phyloP scores from a whole-genome alignment of 2,329 filamentous ascomycete genomes.

The Hansfordia pulvinata region DNA sequence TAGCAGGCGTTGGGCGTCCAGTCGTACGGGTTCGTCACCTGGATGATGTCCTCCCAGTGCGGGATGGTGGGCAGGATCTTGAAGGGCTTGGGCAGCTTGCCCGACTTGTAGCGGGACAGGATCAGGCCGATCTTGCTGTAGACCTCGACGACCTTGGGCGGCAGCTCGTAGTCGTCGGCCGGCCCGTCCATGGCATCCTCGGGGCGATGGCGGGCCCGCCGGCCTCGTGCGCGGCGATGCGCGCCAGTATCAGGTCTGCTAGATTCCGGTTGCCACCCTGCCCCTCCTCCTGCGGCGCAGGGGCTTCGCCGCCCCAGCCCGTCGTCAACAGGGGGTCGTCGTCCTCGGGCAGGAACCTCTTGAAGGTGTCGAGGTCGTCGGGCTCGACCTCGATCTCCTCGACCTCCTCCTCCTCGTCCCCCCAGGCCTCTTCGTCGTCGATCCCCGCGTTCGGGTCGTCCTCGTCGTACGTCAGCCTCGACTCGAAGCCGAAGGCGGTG shows the following conservation, averaged over 20 bases:
- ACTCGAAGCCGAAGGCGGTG: slow-evolving; percentile 71
- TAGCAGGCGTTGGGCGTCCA: slow-evolving; percentile 68
- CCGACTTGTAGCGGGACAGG: slow-evolving; percentile 84
- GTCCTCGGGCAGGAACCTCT: slow-evolving; percentile 73
- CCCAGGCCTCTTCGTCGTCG: slow-evolving; percentile 56
- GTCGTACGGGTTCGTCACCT: slow-evolving; percentile 65
- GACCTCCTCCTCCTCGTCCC: slow-evolving; percentile 61
- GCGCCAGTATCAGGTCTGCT: slow-evolving; percentile 83
- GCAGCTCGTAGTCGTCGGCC: slow-evolving; percentile 79
- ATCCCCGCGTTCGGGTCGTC: slow-evolving; percentile 31
- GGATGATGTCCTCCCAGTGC: slow-evolving; percentile 79
- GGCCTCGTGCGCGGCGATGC: slow-evolving; percentile 85
- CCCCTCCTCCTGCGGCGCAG: slow-evolving; percentile 25
- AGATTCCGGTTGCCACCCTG: slow-evolving; percentile 58
- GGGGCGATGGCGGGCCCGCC: slow-evolving; percentile 47
- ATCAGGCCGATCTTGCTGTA: slow-evolving; percentile 86
- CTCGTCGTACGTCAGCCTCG: slow-evolving; percentile 49
- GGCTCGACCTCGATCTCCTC: slow-evolving; percentile 75
- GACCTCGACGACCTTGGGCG: slow-evolving; percentile 84
- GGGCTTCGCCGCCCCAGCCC: slow-evolving; percentile 35
- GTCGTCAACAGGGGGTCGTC: slow-evolving; percentile 61
- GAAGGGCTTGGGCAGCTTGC: slow-evolving; percentile 94
- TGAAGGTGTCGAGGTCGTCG: slow-evolving; percentile 78
- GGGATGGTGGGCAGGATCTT: slow-evolving; percentile 90
- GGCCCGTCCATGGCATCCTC: slow-evolving; percentile 48